phyloP scores from a whole-genome alignment of 176 grass and related monocot genomes.

The Echinochloa phyllopogon region DNA sequence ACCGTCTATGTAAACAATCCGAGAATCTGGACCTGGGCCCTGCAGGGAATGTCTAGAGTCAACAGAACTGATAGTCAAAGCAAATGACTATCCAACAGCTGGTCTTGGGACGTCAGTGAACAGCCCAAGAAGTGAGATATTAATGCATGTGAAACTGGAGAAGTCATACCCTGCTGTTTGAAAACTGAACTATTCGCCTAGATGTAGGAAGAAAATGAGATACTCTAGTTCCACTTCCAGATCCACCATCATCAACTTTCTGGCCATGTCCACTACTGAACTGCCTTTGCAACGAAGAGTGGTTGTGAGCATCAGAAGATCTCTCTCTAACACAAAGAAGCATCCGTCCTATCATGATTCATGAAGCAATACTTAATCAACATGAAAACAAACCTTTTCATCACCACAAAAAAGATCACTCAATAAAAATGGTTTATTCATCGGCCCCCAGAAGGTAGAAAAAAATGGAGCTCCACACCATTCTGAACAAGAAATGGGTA shows the following conservation, averaged over 20 bases:
- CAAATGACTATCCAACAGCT: neutral
- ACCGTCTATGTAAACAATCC: conserved; percentile 93
- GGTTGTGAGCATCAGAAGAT: conserved; percentile 66
- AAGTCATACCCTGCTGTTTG: conserved; percentile 83
- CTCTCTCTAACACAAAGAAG: conserved; percentile 97
- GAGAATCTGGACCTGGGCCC: conserved; percentile 88
- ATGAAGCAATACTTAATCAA: conserved; percentile 16
- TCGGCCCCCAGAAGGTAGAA: neutral
- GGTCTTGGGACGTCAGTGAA: neutral
- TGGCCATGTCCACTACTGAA: conserved; percentile 85
- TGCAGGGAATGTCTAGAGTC: conserved; percentile 44
- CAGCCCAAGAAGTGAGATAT: neutral
- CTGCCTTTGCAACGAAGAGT: conserved; percentile 88
- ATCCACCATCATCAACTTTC: conserved; percentile 68
- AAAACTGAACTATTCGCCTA: conserved; percentile 97
- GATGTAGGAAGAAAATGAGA: conserved; percentile 97
- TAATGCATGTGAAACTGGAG: conserved; percentile 17
- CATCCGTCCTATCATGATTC: conserved; percentile 70
- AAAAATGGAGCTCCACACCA: neutral
- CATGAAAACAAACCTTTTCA: conserved; percentile 17
- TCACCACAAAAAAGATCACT: neutral
- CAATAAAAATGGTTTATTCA: neutral
- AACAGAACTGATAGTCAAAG: neutral
- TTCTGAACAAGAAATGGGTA: neutral
- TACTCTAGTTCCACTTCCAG: conserved; percentile 72